These are phyloP conservation scores for Rubia yunnanensis DNA, from an alignment of 257 asterid genomes.

Conservation along the genomic window DNA sequence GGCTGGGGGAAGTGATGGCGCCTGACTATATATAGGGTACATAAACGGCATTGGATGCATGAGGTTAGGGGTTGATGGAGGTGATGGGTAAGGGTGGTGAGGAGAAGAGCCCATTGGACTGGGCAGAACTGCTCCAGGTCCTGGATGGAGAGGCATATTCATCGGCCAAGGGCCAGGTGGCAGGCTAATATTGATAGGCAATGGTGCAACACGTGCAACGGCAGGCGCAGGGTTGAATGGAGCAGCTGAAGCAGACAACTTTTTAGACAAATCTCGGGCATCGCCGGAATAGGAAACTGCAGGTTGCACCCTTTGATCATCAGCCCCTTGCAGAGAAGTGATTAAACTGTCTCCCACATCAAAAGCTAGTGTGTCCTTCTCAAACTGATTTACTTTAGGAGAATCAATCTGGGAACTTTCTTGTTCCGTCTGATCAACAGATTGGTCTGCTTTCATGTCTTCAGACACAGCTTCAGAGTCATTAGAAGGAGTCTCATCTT, in stretches of 20 bases:
- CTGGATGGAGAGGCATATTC: constrained; percentile 83
- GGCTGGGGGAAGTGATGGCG: constrained; percentile 56
- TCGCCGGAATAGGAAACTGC: constrained; percentile 34
- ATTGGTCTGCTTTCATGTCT: constrained; percentile 20
- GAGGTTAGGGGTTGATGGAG: constrained; percentile 84
- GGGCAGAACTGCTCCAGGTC: constrained; percentile 60
- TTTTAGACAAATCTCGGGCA: constrained; percentile 57
- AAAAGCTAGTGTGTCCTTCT: constrained; percentile 26
- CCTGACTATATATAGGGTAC: constrained; percentile 74
- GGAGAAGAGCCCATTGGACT: constrained; percentile 68
- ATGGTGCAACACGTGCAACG: constrained; percentile 48
- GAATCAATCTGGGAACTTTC: constrained; percentile 25
- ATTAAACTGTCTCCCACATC: constrained; percentile 24
- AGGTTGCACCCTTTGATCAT: constrained; percentile 33
- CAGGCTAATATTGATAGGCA: constrained; percentile 50
- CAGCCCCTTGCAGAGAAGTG: constrained; percentile 34
- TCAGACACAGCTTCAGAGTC: constrained; percentile 24
- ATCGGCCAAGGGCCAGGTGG: constrained; percentile 79
- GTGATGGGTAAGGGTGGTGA: constrained; percentile 84
- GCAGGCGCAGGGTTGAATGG: constrained; percentile 82
- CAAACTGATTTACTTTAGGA: constrained; percentile 21
- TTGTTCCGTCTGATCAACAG: constrained; percentile 32
- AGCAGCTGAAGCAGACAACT: constrained; percentile 93
- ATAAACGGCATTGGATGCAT: constrained; percentile 78
- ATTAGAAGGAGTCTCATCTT: constrained; percentile 32